Conservation (phyloP, 2,329 filamentous ascomycete genomes). For the Trichoderma sp. region DNA sequence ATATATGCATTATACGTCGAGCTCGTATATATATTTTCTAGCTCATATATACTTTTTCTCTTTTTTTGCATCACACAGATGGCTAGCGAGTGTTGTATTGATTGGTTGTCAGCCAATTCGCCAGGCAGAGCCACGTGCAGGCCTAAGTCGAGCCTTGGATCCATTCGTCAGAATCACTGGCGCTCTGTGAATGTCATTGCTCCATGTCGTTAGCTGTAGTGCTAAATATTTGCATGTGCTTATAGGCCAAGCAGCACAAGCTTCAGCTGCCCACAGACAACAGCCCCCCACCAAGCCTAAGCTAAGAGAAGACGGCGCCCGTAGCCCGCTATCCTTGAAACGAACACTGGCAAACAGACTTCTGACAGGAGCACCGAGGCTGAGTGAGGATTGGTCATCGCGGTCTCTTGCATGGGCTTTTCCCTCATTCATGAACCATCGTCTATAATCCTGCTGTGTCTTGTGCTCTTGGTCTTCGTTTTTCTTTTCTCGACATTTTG, state of each 20-base stretch:
- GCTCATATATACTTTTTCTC: neutral
- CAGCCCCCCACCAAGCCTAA: neutral
- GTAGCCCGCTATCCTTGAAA: neutral
- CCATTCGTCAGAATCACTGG: neutral
- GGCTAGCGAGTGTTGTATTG: neutral
- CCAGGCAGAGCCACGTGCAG: neutral
- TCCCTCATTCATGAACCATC: neutral
- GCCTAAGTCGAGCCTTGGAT: neutral
- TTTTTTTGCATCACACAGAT: neutral
- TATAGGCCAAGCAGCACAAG: neutral
- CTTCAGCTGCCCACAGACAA: neutral
- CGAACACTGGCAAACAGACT: neutral
- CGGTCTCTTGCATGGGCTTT: neutral
- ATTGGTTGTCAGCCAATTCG: neutral
- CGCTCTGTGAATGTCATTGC: neutral
- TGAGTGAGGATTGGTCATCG: slow-evolving; percentile 7
- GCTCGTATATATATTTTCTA: neutral
- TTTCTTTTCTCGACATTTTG: neutral
- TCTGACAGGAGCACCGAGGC: neutral
- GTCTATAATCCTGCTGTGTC: neutral
- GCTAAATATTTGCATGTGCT: neutral
- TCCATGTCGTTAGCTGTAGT: neutral
- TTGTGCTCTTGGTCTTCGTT: neutral
- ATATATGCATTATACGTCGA: neutral
- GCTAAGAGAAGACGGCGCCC: neutral